A percentile compares a stretch with the other conserved stretches of the same genome.
These are phyloP conservation scores for Dryas drummondii DNA, from an alignment of 306 rosid genomes.

Conservation along the genomic window DNA sequence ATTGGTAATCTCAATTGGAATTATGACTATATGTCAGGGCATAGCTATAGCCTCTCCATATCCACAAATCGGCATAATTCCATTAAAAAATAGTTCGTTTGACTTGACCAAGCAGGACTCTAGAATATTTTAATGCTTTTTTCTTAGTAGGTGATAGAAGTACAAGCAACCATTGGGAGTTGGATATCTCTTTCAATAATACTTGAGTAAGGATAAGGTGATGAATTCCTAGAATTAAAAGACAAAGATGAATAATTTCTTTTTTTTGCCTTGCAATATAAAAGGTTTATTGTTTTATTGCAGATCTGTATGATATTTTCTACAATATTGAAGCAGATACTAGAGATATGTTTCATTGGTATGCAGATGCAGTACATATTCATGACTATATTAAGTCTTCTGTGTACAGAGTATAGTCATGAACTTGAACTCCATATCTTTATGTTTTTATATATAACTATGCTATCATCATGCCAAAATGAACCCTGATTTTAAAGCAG, in stretches of 20 bases:
- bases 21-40: not conserved
- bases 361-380: not conserved
- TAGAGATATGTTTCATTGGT: too few species aligned
- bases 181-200: not conserved
- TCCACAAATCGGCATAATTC: slow-evolving; percentile 25
- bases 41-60: not conserved
- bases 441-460: too few species aligned
- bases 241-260: not conserved
- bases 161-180: slow-evolving; percentile 2
- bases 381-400: not conserved
- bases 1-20: not conserved
- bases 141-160: not conserved
- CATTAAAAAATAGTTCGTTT: slow-evolving; percentile 36
- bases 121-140: slow-evolving; percentile 19
- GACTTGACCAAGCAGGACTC: slow-evolving; percentile 29
- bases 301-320: too few species aligned
- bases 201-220: not conserved
- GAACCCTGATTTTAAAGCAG: too few species aligned
- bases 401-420: too few species aligned
- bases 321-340: too few species aligned
- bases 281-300: too few species aligned
- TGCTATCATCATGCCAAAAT: too few species aligned
- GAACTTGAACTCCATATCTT: too few species aligned
- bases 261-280: not conserved
- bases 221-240: not conserved